phyloP scores from a whole-genome alignment of 2,329 filamentous ascomycete species.

The Scytalidium sp. region DNA sequence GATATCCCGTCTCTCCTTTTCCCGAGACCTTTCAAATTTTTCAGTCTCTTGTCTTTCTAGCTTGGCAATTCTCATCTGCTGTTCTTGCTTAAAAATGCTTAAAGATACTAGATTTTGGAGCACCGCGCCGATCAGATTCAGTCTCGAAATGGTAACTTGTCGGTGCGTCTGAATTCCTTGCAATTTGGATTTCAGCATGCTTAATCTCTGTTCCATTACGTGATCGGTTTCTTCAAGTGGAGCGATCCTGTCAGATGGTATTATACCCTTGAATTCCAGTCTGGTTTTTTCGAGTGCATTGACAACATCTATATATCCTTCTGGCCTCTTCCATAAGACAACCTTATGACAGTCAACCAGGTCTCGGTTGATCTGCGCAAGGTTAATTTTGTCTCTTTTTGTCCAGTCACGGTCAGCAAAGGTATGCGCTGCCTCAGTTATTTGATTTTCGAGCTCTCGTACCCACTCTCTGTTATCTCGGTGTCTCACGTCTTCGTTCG shows the following conservation, averaged over 20 bases:
- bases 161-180: slow-evolving; percentile 4
- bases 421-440: not conserved
- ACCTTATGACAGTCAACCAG: not conserved
- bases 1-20: slow-evolving; percentile 3
- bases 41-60: not conserved
- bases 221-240: too few species aligned
- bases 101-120: slow-evolving; percentile 5
- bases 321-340: not conserved
- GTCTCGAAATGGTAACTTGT: slow-evolving; percentile 3
- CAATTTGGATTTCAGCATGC: too few species aligned
- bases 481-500: not conserved
- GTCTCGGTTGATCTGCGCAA: not conserved
- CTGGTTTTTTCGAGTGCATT: too few species aligned
- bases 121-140: slow-evolving; percentile 4
- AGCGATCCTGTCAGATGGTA: too few species aligned
- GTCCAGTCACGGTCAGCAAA: not conserved
- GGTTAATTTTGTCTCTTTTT: too few species aligned
- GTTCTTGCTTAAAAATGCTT: slow-evolving; percentile 4
- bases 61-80: slow-evolving; percentile 3
- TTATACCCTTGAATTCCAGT: too few species aligned
- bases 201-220: too few species aligned
- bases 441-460: not conserved
- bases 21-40: not conserved
- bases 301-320: too few species aligned
- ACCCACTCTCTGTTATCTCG: not conserved